Conservation (phyloP, 257 asterid species). For the Hygrophila difformis region DNA sequence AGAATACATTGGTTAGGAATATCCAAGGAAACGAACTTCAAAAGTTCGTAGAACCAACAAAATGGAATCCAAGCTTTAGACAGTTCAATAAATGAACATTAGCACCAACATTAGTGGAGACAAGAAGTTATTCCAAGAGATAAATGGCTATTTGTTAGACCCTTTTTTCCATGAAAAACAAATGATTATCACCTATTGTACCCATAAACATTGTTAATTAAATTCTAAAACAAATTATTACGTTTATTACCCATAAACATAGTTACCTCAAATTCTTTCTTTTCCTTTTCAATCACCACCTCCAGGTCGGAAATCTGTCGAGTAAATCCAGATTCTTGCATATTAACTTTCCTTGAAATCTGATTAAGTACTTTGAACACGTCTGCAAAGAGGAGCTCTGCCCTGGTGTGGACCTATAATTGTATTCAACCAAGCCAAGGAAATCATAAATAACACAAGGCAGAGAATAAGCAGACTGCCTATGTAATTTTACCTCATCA, state of each 20-base stretch:
- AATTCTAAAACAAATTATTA: no score
- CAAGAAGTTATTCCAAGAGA: no score
- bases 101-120: no score
- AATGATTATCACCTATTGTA: no score
- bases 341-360: slow-evolving; percentile 27
- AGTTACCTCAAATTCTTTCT: slow-evolving; percentile 69
- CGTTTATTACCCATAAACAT: no score
- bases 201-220: slow-evolving; percentile 9
- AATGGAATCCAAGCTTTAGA: slow-evolving; percentile 7
- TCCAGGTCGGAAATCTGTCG: slow-evolving; percentile 53
- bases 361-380: slow-evolving; percentile 50
- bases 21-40: background rate
- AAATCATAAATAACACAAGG: slow-evolving; percentile 5
- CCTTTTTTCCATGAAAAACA: no score
- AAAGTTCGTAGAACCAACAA: slow-evolving; percentile 6
- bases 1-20: background rate
- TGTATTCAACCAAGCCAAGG: slow-evolving; percentile 8
- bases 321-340: slow-evolving; percentile 49
- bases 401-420: slow-evolving; percentile 44
- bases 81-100: slow-evolving; percentile 10
- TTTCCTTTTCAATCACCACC: slow-evolving; percentile 68
- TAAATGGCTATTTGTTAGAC: no score
- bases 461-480: background rate
- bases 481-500: slow-evolving; percentile 42
- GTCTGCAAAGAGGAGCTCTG: slow-evolving; percentile 61